These are phyloP conservation scores for Blepharisma stoltei DNA, from an alignment of 73 alveolate genomes.

Conservation along the genomic window DNA sequence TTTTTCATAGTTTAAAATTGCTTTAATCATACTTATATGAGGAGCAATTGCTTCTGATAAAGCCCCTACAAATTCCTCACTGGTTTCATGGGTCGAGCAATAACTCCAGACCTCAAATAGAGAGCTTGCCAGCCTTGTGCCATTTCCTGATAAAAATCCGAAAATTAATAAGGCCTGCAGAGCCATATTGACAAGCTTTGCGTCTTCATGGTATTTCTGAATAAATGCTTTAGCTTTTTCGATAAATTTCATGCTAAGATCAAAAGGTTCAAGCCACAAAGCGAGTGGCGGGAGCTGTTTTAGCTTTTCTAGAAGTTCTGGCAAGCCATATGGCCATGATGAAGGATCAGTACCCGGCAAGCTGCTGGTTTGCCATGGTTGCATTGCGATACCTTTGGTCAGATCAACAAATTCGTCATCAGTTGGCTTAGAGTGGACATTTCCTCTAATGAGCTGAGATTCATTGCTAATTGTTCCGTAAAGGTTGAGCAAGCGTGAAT, in stretches of 20 bases:
- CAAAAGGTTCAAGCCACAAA: conserved; percentile 61
- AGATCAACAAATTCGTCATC: conserved; percentile 19
- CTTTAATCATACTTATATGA: conserved; percentile 13
- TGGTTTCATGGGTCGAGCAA: conserved; percentile 17
- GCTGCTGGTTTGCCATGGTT: conserved; percentile 61
- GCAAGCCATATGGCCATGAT: conserved; percentile 39
- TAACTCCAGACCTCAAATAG: background rate
- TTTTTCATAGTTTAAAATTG: background rate
- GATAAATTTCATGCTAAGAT: conserved; percentile 33
- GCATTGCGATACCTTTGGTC: conserved; percentile 45
- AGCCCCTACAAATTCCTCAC: conserved; percentile 18
- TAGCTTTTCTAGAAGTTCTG: conserved; percentile 45
- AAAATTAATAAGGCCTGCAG: background rate
- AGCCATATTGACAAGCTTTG: background rate
- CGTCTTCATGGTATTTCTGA: conserved; percentile 17
- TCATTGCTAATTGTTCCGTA: background rate
- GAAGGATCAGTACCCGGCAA: conserved; percentile 62
- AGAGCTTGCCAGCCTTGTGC: background rate
- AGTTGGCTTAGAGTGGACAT: conserved; percentile 19
- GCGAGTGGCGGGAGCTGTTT: conserved; percentile 37
- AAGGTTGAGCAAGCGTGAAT: background rate
- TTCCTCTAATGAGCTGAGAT: conserved; percentile 22
- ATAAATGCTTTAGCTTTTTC: conserved; percentile 47
- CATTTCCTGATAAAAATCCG: background rate
- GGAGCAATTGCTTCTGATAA: conserved; percentile 31